A percentile compares a stretch with the other conserved stretches of the same genome.
phyloP scores from a whole-genome alignment of 2,329 filamentous ascomycete genomes.

The Fusarium abutilonis region DNA sequence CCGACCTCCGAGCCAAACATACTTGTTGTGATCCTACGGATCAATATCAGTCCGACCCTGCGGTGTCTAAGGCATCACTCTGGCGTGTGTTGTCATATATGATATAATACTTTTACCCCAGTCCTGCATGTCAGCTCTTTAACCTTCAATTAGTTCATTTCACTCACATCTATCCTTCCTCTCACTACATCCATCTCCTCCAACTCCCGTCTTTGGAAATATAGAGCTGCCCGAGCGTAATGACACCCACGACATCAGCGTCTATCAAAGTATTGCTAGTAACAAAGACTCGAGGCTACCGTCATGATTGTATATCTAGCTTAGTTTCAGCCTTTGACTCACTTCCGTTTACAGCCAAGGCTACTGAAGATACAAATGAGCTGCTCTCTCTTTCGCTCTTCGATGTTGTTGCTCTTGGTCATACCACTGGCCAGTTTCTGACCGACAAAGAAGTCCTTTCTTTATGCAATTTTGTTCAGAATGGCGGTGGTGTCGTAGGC shows the following conservation, averaged over 20 bases:
- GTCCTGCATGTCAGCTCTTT: no score
- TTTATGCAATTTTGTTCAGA: neutral
- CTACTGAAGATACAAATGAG: slow-evolving; percentile 15
- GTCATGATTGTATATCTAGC: slow-evolving; percentile 22
- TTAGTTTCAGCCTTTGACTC: slow-evolving; percentile 10
- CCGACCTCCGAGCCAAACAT: no score
- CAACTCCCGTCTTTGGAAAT: no score
- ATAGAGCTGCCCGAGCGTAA: no score
- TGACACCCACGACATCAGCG: neutral
- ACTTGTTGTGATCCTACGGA: no score
- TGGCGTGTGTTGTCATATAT: no score
- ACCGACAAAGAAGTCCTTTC: neutral
- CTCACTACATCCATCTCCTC: no score
- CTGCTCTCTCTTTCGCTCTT: slow-evolving; percentile 2
- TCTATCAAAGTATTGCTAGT: slow-evolving; percentile 16
- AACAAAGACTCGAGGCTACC: slow-evolving; percentile 26
- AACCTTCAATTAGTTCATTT: no score
- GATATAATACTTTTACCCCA: no score
- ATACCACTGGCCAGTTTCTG: slow-evolving; percentile 20
- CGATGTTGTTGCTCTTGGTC: slow-evolving; percentile 14
- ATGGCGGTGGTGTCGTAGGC: slow-evolving; percentile 27
- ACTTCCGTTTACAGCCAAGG: slow-evolving; percentile 3
- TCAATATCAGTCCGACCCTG: no score
- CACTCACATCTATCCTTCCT: no score
- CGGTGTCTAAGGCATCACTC: no score